Base-by-base conservation (phyloP, 371 early-diverging fungal genomes). In the Cokeromyces recurvatus region DNA sequence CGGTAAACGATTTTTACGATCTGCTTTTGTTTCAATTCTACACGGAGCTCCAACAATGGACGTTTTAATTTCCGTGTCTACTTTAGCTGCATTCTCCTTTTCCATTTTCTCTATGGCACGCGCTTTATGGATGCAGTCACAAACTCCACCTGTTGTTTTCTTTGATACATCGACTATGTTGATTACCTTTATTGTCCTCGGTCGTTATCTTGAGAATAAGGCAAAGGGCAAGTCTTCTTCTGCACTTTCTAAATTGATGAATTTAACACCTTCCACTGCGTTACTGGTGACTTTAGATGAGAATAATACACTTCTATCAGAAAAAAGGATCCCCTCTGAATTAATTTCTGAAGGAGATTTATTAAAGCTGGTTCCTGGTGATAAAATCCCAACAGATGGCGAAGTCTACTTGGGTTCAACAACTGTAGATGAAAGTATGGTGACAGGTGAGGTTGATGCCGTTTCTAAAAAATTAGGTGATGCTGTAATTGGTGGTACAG, bases 371-470 rank as follows among this genome's bases (percentile, higher is more conserved):
- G 68, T 91, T 4, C 96, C 98, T 2, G 95, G 96, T 23, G 95
- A 96, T 59, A 89, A 91, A 46, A 72, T 97, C 20, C 94, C 97
- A 1, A 84, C 92, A 0, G 99, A 99, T 68, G 97, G 95, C 17
- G 51, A 73, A 1, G 74, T 99, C 8, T 64, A 85, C 15, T 64
- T 63, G 22, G 99, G 99, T 5, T 41, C 71, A 12, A 86, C 92
- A 4, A 73, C 83, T 27, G 82, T 98, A 6, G 98, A 99, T 73
- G 99, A 99, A 71, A 90, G 94, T 43, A 91, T 98, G 71, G 85
- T 99, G 0, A 99, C 99, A 0, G 99, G 99, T 35, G 99, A 99
- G 66, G 84, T 90, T n/a, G 68, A 92, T 20, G 91, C 97, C 0
- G 87, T 99, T 24, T 48, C 39, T 51, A 99, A 99, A 63, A 60